Evolutionary conservation across 495 filamentous ascomycete genomes (phyloP).

Genomic region (Penicillium riverlandense): DNA sequence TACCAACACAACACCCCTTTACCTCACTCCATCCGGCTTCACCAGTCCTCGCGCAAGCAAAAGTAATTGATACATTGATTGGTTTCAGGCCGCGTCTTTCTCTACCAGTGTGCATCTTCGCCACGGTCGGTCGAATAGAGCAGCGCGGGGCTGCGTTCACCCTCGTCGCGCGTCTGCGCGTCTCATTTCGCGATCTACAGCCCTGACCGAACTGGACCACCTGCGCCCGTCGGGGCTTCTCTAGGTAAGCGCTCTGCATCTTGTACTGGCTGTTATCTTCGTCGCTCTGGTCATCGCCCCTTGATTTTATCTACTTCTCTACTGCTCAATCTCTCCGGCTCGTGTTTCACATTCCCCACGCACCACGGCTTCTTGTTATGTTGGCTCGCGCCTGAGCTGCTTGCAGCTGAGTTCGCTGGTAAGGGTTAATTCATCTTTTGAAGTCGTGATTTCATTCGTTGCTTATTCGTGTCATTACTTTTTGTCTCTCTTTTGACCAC

Average conservation of each 20-base stretch:
- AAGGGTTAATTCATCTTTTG: no score
- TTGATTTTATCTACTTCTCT: neutral
- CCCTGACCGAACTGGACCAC: neutral
- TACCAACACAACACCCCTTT: neutral
- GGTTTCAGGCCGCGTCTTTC: no score
- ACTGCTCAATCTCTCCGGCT: neutral
- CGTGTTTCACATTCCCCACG: no score
- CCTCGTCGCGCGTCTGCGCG: conserved; percentile 19
- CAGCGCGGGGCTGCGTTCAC: no score
- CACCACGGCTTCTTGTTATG: no score
- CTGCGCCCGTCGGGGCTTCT: no score
- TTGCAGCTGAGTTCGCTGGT: no score
- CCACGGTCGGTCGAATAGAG: conserved; percentile 16
- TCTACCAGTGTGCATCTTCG: neutral
- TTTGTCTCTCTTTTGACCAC: no score
- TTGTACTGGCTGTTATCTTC: neutral
- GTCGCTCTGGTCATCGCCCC: neutral
- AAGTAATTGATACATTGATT: no score
- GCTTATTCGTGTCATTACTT: no score
- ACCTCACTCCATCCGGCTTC: neutral
- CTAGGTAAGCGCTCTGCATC: neutral
- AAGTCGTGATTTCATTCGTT: no score
- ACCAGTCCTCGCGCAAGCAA: neutral
- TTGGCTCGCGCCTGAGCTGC: no score
- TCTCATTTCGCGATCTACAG: conserved; percentile 15